Conservation (phyloP, 768 basidiomycete species). For the Rhizopogon sp. region DNA sequence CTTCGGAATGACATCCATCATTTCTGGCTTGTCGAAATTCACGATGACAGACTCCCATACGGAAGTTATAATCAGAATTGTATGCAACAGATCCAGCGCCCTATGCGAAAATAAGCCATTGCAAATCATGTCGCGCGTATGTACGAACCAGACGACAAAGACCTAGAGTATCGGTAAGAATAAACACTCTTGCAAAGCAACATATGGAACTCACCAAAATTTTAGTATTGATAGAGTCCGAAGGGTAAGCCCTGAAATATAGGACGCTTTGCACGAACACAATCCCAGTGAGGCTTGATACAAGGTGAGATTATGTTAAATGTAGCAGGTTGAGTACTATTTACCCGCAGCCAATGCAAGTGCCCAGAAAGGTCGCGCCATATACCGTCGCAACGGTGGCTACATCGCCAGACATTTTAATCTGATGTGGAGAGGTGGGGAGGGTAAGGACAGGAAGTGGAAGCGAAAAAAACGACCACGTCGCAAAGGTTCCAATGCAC, state of each 20-base stretch:
- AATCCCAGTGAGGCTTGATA: conserved; percentile 22
- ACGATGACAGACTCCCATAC: conserved; percentile 24
- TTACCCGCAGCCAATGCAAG: conserved; percentile 25
- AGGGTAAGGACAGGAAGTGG: conserved; percentile 27
- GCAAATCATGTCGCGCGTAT: not conserved
- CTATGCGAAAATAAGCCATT: not conserved
- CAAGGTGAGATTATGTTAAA: not conserved
- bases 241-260: conserved; percentile 27
- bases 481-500: not conserved
- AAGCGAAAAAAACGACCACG: conserved; percentile 8
- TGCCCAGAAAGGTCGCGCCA: conserved; percentile 26
- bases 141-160: conserved; percentile 17
- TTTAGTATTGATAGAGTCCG: conserved; percentile 21
- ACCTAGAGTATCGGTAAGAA: conserved; percentile 12
- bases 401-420: conserved; percentile 24
- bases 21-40: conserved; percentile 18
- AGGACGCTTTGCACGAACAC: conserved; percentile 26
- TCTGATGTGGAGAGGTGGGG: conserved; percentile 1
- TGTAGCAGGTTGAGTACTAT: not conserved
- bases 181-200: not conserved
- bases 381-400: conserved; percentile 25
- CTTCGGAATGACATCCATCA: conserved; percentile 25
- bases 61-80: conserved; percentile 18
- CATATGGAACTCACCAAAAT: conserved; percentile 14
- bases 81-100: conserved; percentile 24